Conservation (phyloP, 768 basidiomycete genomes). For the Podaxis pistillaris region DNA sequence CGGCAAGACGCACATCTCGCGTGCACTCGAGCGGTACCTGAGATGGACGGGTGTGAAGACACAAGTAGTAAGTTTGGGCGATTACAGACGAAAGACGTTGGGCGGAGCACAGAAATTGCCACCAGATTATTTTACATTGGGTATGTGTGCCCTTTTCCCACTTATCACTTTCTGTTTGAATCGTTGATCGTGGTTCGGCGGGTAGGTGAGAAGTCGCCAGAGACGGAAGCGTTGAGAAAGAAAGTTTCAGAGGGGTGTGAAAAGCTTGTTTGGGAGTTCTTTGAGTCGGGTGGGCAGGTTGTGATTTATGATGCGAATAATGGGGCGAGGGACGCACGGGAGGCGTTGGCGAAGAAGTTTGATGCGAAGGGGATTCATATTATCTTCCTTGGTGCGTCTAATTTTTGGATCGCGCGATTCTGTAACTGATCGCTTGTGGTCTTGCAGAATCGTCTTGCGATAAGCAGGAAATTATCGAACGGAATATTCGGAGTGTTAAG, state of each 20-base stretch:
- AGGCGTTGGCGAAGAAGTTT: slow-evolving; percentile 79
- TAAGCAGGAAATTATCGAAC: slow-evolving; percentile 88
- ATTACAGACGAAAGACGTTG: slow-evolving; percentile 87
- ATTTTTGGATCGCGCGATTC: not conserved
- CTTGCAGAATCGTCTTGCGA: slow-evolving; percentile 84
- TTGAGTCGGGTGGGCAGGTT: slow-evolving; percentile 85
- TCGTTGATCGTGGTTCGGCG: not conserved
- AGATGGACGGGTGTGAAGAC: slow-evolving; percentile 99
- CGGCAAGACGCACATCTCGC: slow-evolving; percentile 95
- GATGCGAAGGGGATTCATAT: slow-evolving; percentile 88
- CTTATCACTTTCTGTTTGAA: not conserved
- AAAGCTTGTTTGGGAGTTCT: slow-evolving; percentile 86
- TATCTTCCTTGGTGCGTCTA: slow-evolving; percentile 75
- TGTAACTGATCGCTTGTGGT: not conserved
- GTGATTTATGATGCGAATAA: slow-evolving; percentile 99
- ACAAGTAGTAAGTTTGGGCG: slow-evolving; percentile 90
- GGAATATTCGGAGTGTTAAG: slow-evolving; percentile 95
- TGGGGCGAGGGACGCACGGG: slow-evolving; percentile 65
- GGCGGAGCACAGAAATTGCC: slow-evolving; percentile 89
- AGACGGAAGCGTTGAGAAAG: slow-evolving; percentile 76
- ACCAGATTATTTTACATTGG: slow-evolving; percentile 87
- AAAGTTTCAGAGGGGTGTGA: slow-evolving; percentile 83
- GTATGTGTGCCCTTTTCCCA: slow-evolving; percentile 33
- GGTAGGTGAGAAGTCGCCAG: slow-evolving; percentile 72
- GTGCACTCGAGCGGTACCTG: slow-evolving; percentile 94